Percentiles rank a stretch among this genome's conserved stretches.
Evolutionary conservation across 1,139 yeast species (phyloP).

Genomic region (Wickerhamiella pararugosa): DNA sequence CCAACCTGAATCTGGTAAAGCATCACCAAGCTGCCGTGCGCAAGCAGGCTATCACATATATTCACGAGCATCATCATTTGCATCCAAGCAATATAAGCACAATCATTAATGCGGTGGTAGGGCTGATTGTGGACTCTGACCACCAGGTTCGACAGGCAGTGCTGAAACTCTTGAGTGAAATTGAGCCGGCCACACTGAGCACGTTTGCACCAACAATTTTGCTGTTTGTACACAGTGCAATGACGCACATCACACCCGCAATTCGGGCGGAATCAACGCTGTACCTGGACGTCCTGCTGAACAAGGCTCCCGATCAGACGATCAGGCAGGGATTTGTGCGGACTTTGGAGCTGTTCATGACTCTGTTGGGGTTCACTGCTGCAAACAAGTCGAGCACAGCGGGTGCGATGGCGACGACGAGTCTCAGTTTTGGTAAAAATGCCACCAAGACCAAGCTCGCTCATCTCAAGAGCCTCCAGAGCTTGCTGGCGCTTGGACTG

Average conservation of each 20-base stretch:
- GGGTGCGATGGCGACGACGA: constrained; percentile 20
- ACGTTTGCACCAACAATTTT: constrained; percentile 54
- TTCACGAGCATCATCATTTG: constrained; percentile 10
- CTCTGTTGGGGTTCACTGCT: constrained; percentile 23
- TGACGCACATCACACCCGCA: constrained; percentile 77
- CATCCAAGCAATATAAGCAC: constrained; percentile 20
- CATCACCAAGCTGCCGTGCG: constrained; percentile 67
- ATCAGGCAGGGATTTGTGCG: constrained; percentile 25
- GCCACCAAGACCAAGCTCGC: constrained; percentile 21
- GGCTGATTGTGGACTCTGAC: constrained; percentile 46
- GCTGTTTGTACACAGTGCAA: constrained; percentile 74
- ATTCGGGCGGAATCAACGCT: constrained; percentile 58
- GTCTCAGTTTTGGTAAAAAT: constrained; percentile 22
- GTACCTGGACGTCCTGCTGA: constrained; percentile 42
- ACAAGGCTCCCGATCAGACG: constrained; percentile 18
- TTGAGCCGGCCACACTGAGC: constrained; percentile 29
- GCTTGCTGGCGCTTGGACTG: constrained; percentile 20
- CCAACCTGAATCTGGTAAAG: constrained; percentile 42
- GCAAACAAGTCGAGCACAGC: constrained; percentile 1
- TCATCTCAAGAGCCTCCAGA: constrained; percentile 20
- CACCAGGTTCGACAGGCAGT: constrained; percentile 49
- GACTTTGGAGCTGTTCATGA: constrained; percentile 25
- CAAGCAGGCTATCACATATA: constrained; percentile 45
- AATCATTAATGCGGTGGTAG: constrained; percentile 41
- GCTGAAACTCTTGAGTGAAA: constrained; percentile 32